Base-by-base conservation (phyloP, 2,329 filamentous ascomycete species). In the Aureobasidium sp. region DNA sequence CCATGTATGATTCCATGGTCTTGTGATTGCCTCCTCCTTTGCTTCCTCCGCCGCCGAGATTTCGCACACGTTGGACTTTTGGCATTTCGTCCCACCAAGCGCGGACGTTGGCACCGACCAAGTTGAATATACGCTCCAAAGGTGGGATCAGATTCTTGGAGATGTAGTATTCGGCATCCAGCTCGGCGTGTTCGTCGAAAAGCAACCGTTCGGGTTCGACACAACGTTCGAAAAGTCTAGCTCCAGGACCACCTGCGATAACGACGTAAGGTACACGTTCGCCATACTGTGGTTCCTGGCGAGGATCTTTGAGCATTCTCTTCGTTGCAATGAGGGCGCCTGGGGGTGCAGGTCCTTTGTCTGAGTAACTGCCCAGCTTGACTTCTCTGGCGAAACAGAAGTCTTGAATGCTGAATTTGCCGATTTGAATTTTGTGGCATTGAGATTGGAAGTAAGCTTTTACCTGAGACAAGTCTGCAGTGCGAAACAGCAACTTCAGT, bases 71-170 rank as follows among this genome's bases (percentile, higher is more conserved):
- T 70, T 91, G 89, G 25, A 94, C 81, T 72, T 95, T 96, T 49
- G 93, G 93, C 91, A 97, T 95, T 74, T 97, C 91, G 65, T 96
- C 91, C 70, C 91, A 97, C 94, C 94, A 99, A 63, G 85, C 82
- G 21, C 89, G 79, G 0, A 97, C 89, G 71, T 94, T 96, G 36
- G 91, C 94, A 6, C 94, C 94, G 2, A 97, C 89, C 3, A 99
- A 86, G 69, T 94, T 96, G 78, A 99, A 97, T 66, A 99, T 97
- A 30, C 94, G 87, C 74, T 97, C 93, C 0, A 99, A 81, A 0
- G 94, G 94, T 6, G 94, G 94, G 54, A 99, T 95, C 10, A 99
- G 72, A 71, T 97, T 97, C 77, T 97, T 97, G 21, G 83, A 85
- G 69, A 99, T 97, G 77, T 99, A 99, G 75, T 99, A 99, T 67